Evolutionary conservation across 2,329 filamentous ascomycete genomes (phyloP), one percentile per base, ranked within the genome.

Genomic region (Fusarium xyrophilum): DNA sequence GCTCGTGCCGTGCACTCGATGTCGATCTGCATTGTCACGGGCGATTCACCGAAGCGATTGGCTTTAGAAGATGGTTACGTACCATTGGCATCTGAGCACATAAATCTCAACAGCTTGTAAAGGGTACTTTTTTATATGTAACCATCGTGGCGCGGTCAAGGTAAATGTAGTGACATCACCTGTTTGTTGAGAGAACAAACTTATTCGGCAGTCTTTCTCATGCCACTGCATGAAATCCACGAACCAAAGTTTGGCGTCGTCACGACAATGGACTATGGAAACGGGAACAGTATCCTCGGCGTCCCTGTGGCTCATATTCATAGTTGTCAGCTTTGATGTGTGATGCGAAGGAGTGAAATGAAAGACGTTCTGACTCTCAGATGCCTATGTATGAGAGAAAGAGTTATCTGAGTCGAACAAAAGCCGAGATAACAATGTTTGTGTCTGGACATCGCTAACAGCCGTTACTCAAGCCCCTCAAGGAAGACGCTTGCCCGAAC

Each of bases 401-500:
- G 12, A n/a, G 30, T 13, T 25, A 2, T 19, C 30, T 6, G 21
- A 25, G 23, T 25, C 11, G 17, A n/a, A 27, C 14, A 10, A 50
- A 25, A 15, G 23, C 13, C 9, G 17, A 39, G 5, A 5, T 19
- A 14, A 21, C 5, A 14, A n/a, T 21, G 7, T 8, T 32, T 12
- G 17, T 17, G 12, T 4, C 25, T 23, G 0, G 14, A 17, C 14
- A 2, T 33, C 28, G n/a, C 11, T 35, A 10, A 6, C 1, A 14
- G 15, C 15, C 3, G 12, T 15, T 50, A 27, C 33, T 7, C 3
- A 38, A n/a, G n/a, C 28, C 19, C 8, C 33, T 46, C 51, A 75
- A 7, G 91, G 90, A 59, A 93, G 83, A 14, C 82, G 85, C 58
- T 82, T 83, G 0, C 91, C 90, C 61, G 84, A 82, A 69, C 91